Base-by-base conservation (phyloP, 2,329 filamentous ascomycete genomes). In the Thermothelomyces thermophilus region DNA sequence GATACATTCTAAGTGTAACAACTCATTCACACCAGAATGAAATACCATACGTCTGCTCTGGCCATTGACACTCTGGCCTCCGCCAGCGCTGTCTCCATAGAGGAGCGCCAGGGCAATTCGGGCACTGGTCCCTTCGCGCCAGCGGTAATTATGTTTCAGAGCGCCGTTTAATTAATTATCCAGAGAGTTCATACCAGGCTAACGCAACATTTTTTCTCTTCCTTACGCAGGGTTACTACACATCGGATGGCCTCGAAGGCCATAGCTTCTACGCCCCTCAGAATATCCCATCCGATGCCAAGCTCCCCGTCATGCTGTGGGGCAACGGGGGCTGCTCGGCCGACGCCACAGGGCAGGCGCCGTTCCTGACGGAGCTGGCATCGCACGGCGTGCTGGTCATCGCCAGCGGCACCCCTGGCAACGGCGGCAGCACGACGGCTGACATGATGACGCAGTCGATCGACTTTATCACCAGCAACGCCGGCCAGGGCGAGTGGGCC, bases 231-330 rank as follows among this genome's bases (percentile, higher is more conserved):
- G 43, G 33, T 33, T 46, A 37, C 33, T 46, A 46, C 33, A 46
- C 43, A 3, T 26, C 33, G 14, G 10, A 17, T 10, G 43, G 33
- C 9, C 34, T 46, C 17, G 24, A 16, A 1, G 43, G 43, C 10
- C 61, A 62, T 52, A 63, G 59, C 36, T 50, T 64, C 42, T 64
- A 60, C 54, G 45, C 48, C 11, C 62, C 62, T 10, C 41, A 41
- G 20, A 51, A 51, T 24, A 26, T 53, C 40, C 48, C 55, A 6
- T 16, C 37, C 1, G 49, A 36, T 45, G 24, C 52, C 50, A 57
- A 48, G 19, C 54, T 64, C 16, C 62, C 62, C 20, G 57, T 64
- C 28, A 41, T 64, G n/a, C 52, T 64, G 22, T 64, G 61, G 61
- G 63, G 62, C 40, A 63, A 64, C 52, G 60, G 61, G 41, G 63